Evolutionary conservation across 2,329 filamentous ascomycete species (phyloP).

Genomic region (Pyrenophora graminea): DNA sequence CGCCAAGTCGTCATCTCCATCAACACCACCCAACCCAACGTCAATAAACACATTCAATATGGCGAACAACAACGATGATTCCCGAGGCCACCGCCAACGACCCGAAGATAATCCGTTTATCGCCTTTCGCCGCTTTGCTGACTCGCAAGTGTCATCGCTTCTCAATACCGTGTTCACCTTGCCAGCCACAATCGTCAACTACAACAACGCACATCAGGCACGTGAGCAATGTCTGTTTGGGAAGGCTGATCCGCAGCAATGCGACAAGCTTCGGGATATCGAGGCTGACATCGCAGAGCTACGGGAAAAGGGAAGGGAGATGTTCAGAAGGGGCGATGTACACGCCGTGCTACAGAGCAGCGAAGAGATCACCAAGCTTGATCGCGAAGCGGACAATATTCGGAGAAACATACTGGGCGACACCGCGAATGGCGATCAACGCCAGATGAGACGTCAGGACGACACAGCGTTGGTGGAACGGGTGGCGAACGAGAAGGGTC

Average conservation of each 20-base stretch:
- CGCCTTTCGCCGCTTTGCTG: constrained; percentile 64
- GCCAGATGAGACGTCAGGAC: neutral
- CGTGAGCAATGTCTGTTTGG: constrained; percentile 41
- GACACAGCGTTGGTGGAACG: constrained; percentile 32
- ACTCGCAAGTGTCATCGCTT: constrained; percentile 60
- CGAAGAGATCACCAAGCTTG: constrained; percentile 38
- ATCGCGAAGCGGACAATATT: constrained; percentile 32
- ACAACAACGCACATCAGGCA: constrained; percentile 36
- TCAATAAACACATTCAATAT: constrained; percentile 18
- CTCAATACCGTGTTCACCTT: constrained; percentile 57
- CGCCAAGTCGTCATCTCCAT: constrained; percentile 1
- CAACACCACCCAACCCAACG: neutral
- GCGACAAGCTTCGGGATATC: constrained; percentile 31
- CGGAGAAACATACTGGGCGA: constrained; percentile 29
- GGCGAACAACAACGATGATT: constrained; percentile 28
- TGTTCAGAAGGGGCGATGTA: constrained; percentile 33
- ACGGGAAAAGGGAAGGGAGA: constrained; percentile 31
- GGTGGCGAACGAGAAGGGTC: constrained; percentile 37
- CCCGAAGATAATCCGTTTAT: constrained; percentile 59
- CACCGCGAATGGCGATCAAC: constrained; percentile 1
- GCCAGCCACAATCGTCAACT: constrained; percentile 37
- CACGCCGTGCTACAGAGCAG: constrained; percentile 36
- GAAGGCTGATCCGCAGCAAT: constrained; percentile 33
- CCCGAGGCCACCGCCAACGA: constrained; percentile 19
- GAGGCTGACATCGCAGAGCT: constrained; percentile 27